Conservation (phyloP, 1,139 yeast species). For the Geotrichum reessii region DNA sequence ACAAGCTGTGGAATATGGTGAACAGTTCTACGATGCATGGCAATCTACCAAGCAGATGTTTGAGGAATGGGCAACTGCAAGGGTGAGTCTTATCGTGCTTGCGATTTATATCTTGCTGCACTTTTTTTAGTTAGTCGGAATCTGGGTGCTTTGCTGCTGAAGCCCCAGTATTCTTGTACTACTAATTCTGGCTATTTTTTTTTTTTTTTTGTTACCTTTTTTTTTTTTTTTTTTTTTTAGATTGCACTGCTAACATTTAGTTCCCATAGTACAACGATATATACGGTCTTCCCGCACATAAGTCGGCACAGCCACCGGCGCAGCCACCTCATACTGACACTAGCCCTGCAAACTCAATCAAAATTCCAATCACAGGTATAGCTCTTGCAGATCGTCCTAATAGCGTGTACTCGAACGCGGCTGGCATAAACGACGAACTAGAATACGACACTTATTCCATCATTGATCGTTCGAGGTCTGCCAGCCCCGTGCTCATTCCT, state of each 20-base stretch:
- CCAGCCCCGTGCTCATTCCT: slow-evolving; percentile 7
- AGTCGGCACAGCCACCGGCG: not conserved
- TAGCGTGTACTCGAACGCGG: slow-evolving; percentile 2
- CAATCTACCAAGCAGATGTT: slow-evolving; percentile 8
- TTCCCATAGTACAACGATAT: not conserved
- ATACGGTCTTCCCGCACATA: not conserved
- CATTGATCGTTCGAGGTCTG: slow-evolving; percentile 5
- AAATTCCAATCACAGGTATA: slow-evolving; percentile 10
- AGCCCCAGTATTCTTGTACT: not conserved
- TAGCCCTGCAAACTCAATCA: slow-evolving; percentile 2
- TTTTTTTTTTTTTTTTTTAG: not conserved
- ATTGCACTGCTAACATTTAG: not conserved
- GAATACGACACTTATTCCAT: slow-evolving; percentile 7
- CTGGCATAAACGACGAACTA: slow-evolving; percentile 4
- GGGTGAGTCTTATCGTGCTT: slow-evolving; percentile 10
- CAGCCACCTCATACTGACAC: not conserved
- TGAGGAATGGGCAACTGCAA: slow-evolving; percentile 12
- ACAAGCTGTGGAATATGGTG: slow-evolving; percentile 8
- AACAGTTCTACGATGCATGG: slow-evolving; percentile 12
- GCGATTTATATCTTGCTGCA: slow-evolving; percentile 8
- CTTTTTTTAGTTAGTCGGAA: not conserved
- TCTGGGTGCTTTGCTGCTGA: not conserved
- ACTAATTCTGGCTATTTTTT: not conserved
- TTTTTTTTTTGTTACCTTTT: not conserved
- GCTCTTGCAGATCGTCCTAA: slow-evolving; percentile 4